phyloP scores from a whole-genome alignment of 2,329 filamentous ascomycete species.

The Dothiorella sarmentorum region DNA sequence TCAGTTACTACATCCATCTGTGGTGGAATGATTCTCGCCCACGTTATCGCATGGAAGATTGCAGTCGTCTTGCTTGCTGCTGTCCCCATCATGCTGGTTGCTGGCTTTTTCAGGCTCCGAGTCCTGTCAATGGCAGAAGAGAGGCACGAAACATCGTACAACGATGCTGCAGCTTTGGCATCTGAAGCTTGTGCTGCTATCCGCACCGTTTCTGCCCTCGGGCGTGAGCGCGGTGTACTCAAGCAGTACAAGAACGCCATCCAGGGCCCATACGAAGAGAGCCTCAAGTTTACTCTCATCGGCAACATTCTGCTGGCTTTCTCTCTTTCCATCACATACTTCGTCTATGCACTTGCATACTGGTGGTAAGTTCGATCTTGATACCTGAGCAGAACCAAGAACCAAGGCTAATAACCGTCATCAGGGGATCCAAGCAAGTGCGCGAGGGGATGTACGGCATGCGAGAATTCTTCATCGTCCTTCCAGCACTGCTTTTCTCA shows the following conservation, averaged over 20 bases:
- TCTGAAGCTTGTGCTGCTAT: constrained; percentile 65
- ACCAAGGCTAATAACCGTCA: not conserved
- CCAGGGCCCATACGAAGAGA: constrained; percentile 38
- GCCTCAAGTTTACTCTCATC: constrained; percentile 38
- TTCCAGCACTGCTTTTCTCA: constrained; percentile 46
- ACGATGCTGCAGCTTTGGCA: constrained; percentile 60
- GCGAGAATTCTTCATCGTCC: constrained; percentile 45
- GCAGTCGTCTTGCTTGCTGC: constrained; percentile 49
- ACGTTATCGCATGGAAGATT: constrained; percentile 51
- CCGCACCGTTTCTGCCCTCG: constrained; percentile 54
- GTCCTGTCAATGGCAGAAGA: constrained; percentile 58
- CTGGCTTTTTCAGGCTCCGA: constrained; percentile 46
- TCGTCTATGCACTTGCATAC: constrained; percentile 48
- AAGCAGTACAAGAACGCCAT: constrained; percentile 37
- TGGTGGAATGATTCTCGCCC: constrained; percentile 47
- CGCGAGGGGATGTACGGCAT: constrained; percentile 41
- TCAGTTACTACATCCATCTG: constrained; percentile 46
- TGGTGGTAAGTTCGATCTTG: constrained; percentile 41
- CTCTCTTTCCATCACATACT: constrained; percentile 45
- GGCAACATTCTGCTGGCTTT: constrained; percentile 44
- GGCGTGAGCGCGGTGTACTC: constrained; percentile 40
- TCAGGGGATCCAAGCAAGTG: constrained; percentile 40
- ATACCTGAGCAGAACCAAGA: not conserved
- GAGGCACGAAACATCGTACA: constrained; percentile 62
- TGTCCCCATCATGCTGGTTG: constrained; percentile 47